A percentile compares a stretch with the other conserved stretches of the same genome.
Conservation (phyloP, 164 flowering plant species). For the Vitis vinifera region ASM3070453v1 NC_081811.1:1380001-1380500, state of each 20-base stretch:
- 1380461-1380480: background rate
- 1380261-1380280: background rate
- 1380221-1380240: too few species aligned
- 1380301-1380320: constrained; percentile 4
- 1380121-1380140: constrained; percentile 9
- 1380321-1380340: constrained; percentile 9
- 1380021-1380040: constrained; percentile 14
- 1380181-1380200: background rate
- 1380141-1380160: background rate
- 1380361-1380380: background rate
- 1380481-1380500: too few species aligned
- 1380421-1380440: background rate
- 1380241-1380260: too few species aligned
- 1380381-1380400: background rate
- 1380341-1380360: background rate
- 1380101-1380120: constrained; percentile 11
- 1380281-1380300: background rate
- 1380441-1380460: constrained; percentile 3
- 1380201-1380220: too few species aligned
- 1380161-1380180: background rate
- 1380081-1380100: background rate
- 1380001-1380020: constrained; percentile 21
- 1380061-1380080: constrained; percentile 7
- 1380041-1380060: constrained; percentile 18
- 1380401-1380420: background rate